Base-by-base conservation (phyloP, 2,329 filamentous ascomycete species). In the Hypoxylon sp. region DNA sequence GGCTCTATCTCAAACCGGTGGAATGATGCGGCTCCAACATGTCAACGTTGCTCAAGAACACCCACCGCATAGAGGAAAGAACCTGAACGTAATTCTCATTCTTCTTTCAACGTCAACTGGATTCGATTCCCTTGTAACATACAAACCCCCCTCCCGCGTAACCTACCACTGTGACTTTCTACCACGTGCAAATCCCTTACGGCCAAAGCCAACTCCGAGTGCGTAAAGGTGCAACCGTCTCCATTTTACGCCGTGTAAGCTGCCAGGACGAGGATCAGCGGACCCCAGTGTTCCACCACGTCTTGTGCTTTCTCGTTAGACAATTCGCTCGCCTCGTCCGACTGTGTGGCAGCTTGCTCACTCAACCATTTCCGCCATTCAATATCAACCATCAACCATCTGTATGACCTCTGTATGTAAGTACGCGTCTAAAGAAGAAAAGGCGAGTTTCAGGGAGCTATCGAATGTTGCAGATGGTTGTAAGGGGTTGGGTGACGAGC, bases 351-450 rank as follows among this genome's bases (percentile, higher is more conserved):
- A 1, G 67, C 67, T 58, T 73, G 70, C 14, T 72, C 70, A 20
- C 64, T 52, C 14, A 76, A 54, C 74, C 74, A 75, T 42, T 33
- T 56, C 9, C 60, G 64, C 73, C 74, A 76, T 58, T 74, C 70
- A 1, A 50, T 33, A 38, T 76, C 74, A 8, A 63, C 66, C 42
- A 56, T 42, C 8, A 28, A 51, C 74, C 74, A 76, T 33, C 67
- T 69, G 16, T 20, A 24, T 11, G 7, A 1, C 20, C 46, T 14
- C 20, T 9, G 33, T 67, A 28, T 65, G 46, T 28, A 32, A 40
- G 2, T 6, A 5, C 9, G 32, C 6, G n/a, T 24, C 2, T 40
- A 12, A 9, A 36, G 18, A 20, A 32, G 18, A 30, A 16, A 11
- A 18, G 40, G 26, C 12, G 28, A 14, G 4, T 9, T 22, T 5